Evolutionary conservation across 306 rosid genomes (phyloP), one percentile per base, ranked within the genome.

Genomic region (Alnus rubra): DNA sequence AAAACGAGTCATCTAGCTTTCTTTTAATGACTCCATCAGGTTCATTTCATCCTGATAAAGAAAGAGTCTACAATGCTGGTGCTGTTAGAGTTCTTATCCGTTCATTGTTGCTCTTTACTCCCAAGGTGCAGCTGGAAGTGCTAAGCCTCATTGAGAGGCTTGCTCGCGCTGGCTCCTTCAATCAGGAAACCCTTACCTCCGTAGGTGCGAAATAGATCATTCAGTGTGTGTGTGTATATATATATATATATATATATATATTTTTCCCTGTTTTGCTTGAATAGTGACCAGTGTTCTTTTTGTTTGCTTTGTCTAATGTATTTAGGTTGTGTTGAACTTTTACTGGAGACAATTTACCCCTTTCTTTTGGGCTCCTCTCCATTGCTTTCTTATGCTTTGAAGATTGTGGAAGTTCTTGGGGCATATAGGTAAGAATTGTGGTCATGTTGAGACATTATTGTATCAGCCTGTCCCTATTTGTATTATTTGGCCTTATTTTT

Each of bases 351-450:
- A 59, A 88, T 93, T 88, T 92, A 87, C 63, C 99, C 99, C 74
- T 93, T 96, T 85, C 93, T 93, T 81, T 45, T 87, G 83, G 92
- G 94, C 39, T 90, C 98, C 13, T 96, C 99, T 82, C 90, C 96
- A 71, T 82, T 96, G 76, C 97, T 93, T 56, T 87, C 97, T 60
- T 76, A 88, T 88, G 89, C 97, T 69, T 83, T 96, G 86, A 90
- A 89, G 89, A 88, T 90, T 87, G 97, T 93, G 74, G 93, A 96
- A 88, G 91, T 90, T 73, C 99, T 96, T 77, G 99, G 98, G 78
- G 90, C 96, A 85, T 96, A 93, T 87, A 90, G 99, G 99, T 96
- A 86, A 68, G 79, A 55, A 62, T 81, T 76, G 16, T 60, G 39
- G 33, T 39, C 55, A 74, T 63, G 48, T 64, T 47, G 81, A 33